Conservation (phyloP, 345 rosid genomes). For the Cardamine resedifolia region DNA sequence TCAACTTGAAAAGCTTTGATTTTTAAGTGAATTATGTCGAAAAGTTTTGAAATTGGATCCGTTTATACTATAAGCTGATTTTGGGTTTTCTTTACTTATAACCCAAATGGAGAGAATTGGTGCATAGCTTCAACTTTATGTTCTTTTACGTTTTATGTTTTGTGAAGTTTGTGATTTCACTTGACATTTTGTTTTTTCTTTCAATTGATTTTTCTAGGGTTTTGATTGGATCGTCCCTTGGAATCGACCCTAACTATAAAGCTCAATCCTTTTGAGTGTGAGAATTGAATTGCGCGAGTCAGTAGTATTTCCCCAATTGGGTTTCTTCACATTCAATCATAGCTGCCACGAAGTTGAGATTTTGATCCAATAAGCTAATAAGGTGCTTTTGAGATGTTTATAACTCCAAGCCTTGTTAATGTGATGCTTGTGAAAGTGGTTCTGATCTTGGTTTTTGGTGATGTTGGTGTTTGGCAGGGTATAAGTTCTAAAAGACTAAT, state of each 20-base stretch:
- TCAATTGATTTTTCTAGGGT: conserved; percentile 39
- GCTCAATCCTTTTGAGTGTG: conserved; percentile 34
- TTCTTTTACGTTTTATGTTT: neutral
- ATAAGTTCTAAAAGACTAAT: conserved; percentile 11
- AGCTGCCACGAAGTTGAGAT: conserved; percentile 16
- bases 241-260: conserved; percentile 38
- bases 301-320: neutral
- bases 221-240: conserved; percentile 44
- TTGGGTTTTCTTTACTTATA: neutral
- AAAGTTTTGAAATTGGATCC: conserved; percentile 27
- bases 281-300: conserved; percentile 24
- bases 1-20: neutral
- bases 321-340: conserved; percentile 36
- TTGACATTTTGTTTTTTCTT: conserved; percentile 22
- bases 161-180: conserved; percentile 18
- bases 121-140: conserved; percentile 17
- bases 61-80: neutral
- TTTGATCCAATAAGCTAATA: conserved; percentile 1
- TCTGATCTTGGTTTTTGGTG: conserved; percentile 40
- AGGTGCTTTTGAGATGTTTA: conserved; percentile 22
- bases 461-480: conserved; percentile 22
- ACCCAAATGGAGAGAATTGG: neutral
- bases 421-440: conserved; percentile 26
- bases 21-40: neutral
- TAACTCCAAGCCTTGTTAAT: neutral